Conservation (phyloP, 805 yeast species). For the Lipomyces mesembrius region DNA sequence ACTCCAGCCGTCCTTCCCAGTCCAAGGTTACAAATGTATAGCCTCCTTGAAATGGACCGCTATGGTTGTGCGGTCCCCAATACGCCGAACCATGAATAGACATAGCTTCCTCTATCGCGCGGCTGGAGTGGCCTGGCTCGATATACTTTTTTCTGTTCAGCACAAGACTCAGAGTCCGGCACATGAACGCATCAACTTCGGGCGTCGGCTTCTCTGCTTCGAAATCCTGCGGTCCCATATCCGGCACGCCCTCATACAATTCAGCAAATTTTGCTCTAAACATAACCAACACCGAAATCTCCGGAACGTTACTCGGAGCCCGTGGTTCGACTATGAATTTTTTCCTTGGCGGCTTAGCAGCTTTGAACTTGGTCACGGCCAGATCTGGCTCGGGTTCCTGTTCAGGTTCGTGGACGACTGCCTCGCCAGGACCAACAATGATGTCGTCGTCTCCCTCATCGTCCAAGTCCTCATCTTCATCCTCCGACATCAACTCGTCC, state of each 20-base stretch:
- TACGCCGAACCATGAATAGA: slow-evolving; percentile 38
- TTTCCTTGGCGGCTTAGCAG: neutral
- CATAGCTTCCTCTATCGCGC: slow-evolving; percentile 49
- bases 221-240: slow-evolving; percentile 50
- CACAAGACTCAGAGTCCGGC: slow-evolving; percentile 46
- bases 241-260: slow-evolving; percentile 45
- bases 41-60: slow-evolving; percentile 35
- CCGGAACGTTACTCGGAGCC: slow-evolving; percentile 27
- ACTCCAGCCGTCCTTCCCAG: slow-evolving; percentile 45
- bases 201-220: slow-evolving; percentile 42
- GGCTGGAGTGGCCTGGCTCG: slow-evolving; percentile 45
- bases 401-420: slow-evolving; percentile 6
- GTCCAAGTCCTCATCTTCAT: slow-evolving; percentile 12
- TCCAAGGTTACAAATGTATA: slow-evolving; percentile 42
- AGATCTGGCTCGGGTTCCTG: neutral
- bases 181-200: slow-evolving; percentile 44
- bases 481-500: slow-evolving; percentile 35
- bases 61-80: slow-evolving; percentile 37
- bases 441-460: slow-evolving; percentile 8
- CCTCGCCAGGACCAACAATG: neutral
- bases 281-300: slow-evolving; percentile 38
- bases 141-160: slow-evolving; percentile 50
- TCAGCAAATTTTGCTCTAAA: slow-evolving; percentile 41
- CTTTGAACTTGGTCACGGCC: neutral
- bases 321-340: slow-evolving; percentile 20